Conservation (phyloP, 2,329 filamentous ascomycete species). For the Colletotrichum sojae region DNA sequence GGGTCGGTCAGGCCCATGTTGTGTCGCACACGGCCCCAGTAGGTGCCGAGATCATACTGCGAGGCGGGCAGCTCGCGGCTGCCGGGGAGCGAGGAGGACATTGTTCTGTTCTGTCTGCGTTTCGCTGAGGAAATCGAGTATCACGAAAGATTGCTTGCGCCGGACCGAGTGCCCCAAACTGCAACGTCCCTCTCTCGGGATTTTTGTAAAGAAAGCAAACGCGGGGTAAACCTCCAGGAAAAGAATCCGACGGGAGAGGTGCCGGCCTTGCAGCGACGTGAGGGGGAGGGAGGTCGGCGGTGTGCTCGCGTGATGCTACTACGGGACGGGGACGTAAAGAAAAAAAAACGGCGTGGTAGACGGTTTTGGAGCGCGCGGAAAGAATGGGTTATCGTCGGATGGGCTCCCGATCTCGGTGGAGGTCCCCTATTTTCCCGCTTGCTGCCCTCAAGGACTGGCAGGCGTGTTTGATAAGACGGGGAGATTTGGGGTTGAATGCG, state of each 20-base stretch:
- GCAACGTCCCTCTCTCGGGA: too few species aligned
- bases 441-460: not conserved
- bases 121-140: not conserved
- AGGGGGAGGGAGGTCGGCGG: not conserved
- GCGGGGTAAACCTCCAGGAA: not conserved
- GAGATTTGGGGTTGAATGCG: not conserved
- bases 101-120: conserved; percentile 54
- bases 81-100: conserved; percentile 77
- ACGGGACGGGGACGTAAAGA: conserved; percentile 3
- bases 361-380: not conserved
- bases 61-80: conserved; percentile 89
- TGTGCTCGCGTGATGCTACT: not conserved
- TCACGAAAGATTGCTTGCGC: not conserved
- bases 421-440: not conserved
- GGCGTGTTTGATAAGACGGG: not conserved
- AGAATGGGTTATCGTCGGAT: conserved; percentile 40
- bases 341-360: conserved; percentile 6
- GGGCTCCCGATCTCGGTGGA: conserved; percentile 36
- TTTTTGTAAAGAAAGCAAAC: not conserved
- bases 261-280: conserved; percentile 13
- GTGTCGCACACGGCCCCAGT: conserved; percentile 95
- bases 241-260: conserved; percentile 18
- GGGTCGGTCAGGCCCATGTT: conserved; percentile 92
- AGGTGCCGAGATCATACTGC: conserved; percentile 92
- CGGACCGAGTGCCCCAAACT: too few species aligned